Evolutionary conservation across 164 flowering plant species (phyloP).

Genomic region (Aristolochia fimbriata): DNA sequence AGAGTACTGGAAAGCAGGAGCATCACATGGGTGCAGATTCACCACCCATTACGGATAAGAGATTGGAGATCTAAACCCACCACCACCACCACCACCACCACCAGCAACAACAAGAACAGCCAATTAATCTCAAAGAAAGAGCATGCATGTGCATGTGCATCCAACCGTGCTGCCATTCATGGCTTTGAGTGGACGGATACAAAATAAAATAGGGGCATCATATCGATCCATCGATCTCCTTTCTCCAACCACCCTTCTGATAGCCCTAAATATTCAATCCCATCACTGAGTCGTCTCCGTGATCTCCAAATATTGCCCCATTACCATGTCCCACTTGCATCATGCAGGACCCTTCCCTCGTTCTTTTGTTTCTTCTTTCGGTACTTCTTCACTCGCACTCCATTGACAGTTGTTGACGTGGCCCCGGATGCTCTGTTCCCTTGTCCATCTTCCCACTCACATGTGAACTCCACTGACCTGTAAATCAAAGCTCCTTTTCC

Average conservation of each 20-base stretch:
- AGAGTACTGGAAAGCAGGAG: not conserved
- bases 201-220: too few relatives aligned
- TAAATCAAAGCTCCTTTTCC: not conserved
- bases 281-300: too few relatives aligned
- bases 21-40: constrained; percentile 8
- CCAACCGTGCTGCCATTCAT: constrained; percentile 1
- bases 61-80: constrained; percentile 8
- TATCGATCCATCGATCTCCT: too few relatives aligned
- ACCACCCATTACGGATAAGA: constrained; percentile 8
- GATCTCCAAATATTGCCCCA: too few relatives aligned
- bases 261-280: too few relatives aligned
- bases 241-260: too few relatives aligned
- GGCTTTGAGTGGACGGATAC: too few relatives aligned
- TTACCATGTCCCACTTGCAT: too few relatives aligned
- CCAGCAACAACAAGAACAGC: not conserved
- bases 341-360: too few relatives aligned
- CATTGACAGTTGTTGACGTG: not conserved
- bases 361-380: too few relatives aligned
- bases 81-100: not conserved
- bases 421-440: constrained; percentile 1
- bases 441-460: constrained; percentile 2
- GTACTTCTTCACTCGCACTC: too few relatives aligned
- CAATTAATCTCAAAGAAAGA: not conserved
- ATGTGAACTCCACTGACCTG: constrained; percentile 5
- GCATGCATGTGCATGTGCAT: not conserved